Base-by-base conservation (phyloP, 2,329 filamentous ascomycete genomes). In the Colletotrichum sansevieriae region DNA sequence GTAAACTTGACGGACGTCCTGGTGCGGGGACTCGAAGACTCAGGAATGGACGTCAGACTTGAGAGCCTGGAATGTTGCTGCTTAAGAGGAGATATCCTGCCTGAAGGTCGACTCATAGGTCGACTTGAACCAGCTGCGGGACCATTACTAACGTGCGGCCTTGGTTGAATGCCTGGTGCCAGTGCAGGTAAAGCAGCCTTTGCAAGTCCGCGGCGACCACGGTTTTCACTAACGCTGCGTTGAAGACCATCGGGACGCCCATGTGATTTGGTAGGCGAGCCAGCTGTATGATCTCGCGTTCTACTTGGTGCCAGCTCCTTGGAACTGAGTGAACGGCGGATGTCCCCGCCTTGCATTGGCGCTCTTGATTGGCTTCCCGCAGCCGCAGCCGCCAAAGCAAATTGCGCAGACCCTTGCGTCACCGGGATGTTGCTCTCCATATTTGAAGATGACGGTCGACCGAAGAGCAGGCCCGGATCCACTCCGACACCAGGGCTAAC, bases 1-100 rank as follows among this genome's bases (percentile, higher is more conserved):
- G 84, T 88, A 70, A 91, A 89, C 72, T 86, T 88, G 7, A 91
- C 87, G 47, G 88, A 85, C 1, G 87, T 85, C 46, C 86, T 82
- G 43, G 83, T 82, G 58, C 82, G 79, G 1, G 83, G 78, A 2
- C 80, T 78, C 2, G 80, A 75, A 11, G 82, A 77, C 74, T 91
- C 89, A 0, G 88, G 87, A 35, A 91, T 90, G 1, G 88, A 88
- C 0, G 82, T 83, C 12, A 89, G 77, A 62, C 84, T 84, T 3
- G 85, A 82, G 7, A 88, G 75, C 12, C 85, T 83, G 52, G 83
- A 80, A 65, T 86, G 83, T 43, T 79, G 78, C 37, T 72, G 76
- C 72, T 88, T 89, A n/a, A 85, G 74, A 1, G 87, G 87, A 4
- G 87, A 88, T 62, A 78, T 76, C 60, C 87, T 81, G 13, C 85